Evolutionary conservation across 805 yeast genomes (phyloP).

Genomic region (Barnettozyma populi): DNA sequence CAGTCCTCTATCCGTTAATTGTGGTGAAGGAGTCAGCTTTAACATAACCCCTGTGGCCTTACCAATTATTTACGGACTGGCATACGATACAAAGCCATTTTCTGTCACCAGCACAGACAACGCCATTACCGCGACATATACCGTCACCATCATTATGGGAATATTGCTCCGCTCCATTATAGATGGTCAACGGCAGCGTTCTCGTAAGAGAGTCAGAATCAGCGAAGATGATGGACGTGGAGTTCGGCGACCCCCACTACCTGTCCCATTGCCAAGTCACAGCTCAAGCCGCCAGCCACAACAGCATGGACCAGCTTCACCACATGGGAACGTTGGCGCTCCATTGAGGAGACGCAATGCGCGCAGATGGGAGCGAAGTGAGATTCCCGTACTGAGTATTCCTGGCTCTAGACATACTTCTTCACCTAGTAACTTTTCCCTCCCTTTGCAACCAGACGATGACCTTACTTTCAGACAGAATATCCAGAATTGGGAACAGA

Average conservation of each 20-base stretch:
- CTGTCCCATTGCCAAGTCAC: not conserved
- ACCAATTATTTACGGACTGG: too few relatives aligned
- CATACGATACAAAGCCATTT: not conserved
- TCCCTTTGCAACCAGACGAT: not conserved
- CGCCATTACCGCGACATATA: not conserved
- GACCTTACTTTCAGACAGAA: conserved; percentile 1
- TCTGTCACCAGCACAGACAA: not conserved
- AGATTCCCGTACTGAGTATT: not conserved
- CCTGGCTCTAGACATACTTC: not conserved
- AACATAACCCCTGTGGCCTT: not conserved
- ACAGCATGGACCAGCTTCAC: not conserved
- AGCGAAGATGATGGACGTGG: conserved; percentile 1
- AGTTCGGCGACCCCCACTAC: not conserved
- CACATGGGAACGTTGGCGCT: not conserved
- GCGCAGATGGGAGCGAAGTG: conserved; percentile 4
- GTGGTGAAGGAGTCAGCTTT: too few relatives aligned
- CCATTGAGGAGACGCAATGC: conserved; percentile 10
- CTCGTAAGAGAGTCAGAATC: conserved; percentile 2
- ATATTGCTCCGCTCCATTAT: not conserved
- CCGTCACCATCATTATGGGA: not conserved
- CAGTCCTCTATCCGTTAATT: too few relatives aligned
- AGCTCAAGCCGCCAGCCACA: not conserved
- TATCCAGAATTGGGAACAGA: conserved; percentile 3
- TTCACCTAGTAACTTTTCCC: not conserved
- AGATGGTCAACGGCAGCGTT: conserved; percentile 1